These are phyloP conservation scores for Oehlia diaphana DNA, from an alignment of 192 early-diverging fungal species.

Conservation along the genomic window DNA sequence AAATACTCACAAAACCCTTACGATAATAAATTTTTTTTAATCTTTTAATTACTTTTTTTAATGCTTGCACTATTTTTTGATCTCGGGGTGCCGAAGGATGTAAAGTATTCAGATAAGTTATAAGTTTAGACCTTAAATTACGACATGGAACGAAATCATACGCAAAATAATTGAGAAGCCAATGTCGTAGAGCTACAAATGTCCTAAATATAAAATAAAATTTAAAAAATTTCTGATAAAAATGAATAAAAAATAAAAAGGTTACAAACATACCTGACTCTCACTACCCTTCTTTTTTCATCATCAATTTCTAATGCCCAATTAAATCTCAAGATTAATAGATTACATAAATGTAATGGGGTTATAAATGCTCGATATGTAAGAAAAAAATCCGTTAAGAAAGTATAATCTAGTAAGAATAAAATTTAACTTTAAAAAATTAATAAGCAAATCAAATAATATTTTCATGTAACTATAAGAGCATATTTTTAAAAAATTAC, in stretches of 20 bases:
- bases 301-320: slow-evolving; percentile 55
- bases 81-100: slow-evolving; percentile 49
- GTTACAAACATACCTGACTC: slow-evolving; percentile 35
- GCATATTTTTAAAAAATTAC: slow-evolving; percentile 32
- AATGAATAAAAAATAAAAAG: not conserved
- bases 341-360: slow-evolving; percentile 50
- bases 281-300: slow-evolving; percentile 47
- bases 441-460: not conserved
- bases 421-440: not conserved
- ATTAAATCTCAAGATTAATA: slow-evolving; percentile 53
- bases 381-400: slow-evolving; percentile 64
- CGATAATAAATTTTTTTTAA: slow-evolving; percentile 29
- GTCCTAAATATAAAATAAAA: slow-evolving; percentile 32
- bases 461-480: not conserved
- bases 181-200: slow-evolving; percentile 61
- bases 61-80: slow-evolving; percentile 50
- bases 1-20: not conserved
- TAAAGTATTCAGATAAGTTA: slow-evolving; percentile 38
- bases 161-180: slow-evolving; percentile 61
- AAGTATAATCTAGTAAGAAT: slow-evolving; percentile 49
- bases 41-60: slow-evolving; percentile 32
- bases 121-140: slow-evolving; percentile 40
- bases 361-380: slow-evolving; percentile 61
- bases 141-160: slow-evolving; percentile 54
- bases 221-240: not conserved